Base-by-base conservation (phyloP, 129 eudicot species). In the Glebionis coronaria region DNA sequence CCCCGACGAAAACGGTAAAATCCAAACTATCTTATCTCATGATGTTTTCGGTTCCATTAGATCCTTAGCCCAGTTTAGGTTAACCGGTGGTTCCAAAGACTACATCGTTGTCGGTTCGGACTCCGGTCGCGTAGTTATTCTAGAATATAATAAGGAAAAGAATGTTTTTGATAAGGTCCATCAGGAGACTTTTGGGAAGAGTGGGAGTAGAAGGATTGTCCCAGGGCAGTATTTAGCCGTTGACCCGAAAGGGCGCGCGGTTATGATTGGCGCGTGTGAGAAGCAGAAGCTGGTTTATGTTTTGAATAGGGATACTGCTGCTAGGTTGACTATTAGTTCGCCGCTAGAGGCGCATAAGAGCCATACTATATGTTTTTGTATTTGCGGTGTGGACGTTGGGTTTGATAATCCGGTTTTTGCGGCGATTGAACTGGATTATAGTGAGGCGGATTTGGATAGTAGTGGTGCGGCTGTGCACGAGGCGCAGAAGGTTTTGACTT, bases 371-470 rank as follows among this genome's bases (percentile, higher is more conserved):
- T 77, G 81, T 1, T 94, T 86, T 53, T 86, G 93, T 0, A 86
- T 94, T 52, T 75, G 88, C 57, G 99, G 99, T 35, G 99, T 94
- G 44, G 99, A 94, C 62, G 89, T 97, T 72, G 99, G 99, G 62
- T 94, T 94, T 73, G 99, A 94, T 84, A 94, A 94, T 58, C 99
- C 99, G 0, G 78, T 89, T 1, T 94, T 94, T 74, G 99, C 99
- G 18, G 97, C 99, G 0, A 94, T 94, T 54, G 99, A 94, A 87
- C 65, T 94, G 93, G 99, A 94, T 83, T 94, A 94, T 42, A 66
- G 88, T 4, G 99, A 94, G 84, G 97, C 99, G 4, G 99, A 93
- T 67, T 92, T 86, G 93, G 99, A 94, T 76, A 83, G 95, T n/a
- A 89, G 95, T 21, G 99, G 99, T 2, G 93, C 82, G 45, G 95